Evolutionary conservation across 352 stramenopile species (phyloP).

Genomic region (Thraustochytrium sp.): DNA sequence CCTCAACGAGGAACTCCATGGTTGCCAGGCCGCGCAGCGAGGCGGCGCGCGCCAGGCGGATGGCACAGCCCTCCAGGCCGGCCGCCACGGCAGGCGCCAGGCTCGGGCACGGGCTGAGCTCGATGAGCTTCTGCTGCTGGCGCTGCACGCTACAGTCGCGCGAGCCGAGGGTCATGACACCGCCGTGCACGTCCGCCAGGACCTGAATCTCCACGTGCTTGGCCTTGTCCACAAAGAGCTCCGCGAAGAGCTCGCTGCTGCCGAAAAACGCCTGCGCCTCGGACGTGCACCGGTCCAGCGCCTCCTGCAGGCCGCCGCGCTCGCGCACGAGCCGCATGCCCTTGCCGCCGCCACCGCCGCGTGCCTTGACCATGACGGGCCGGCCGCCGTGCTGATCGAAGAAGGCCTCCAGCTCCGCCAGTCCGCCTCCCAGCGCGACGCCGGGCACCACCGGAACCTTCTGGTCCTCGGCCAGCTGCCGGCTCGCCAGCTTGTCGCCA

Average conservation of each 20-base stretch:
- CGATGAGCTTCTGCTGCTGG: constrained; percentile 88
- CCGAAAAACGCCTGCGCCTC: constrained; percentile 77
- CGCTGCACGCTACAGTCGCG: constrained; percentile 96
- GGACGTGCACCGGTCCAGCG: constrained; percentile 3
- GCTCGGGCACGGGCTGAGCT: constrained; percentile 49
- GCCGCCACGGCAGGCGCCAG: constrained; percentile 19
- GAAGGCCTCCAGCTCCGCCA: not conserved
- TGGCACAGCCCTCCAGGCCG: constrained; percentile 70
- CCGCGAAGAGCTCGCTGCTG: constrained; percentile 88
- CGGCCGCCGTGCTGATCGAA: not conserved
- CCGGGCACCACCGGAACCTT: constrained; percentile 76
- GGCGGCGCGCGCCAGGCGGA: constrained; percentile 75
- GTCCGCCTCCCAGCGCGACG: not conserved
- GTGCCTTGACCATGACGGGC: constrained; percentile 97
- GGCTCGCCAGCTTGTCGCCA: constrained; percentile 77
- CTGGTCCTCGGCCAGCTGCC: constrained; percentile 76
- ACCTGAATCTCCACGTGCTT: constrained; percentile 97
- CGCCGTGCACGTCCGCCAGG: constrained; percentile 84
- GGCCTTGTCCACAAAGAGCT: constrained; percentile 88
- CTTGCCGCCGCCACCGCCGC: constrained; percentile 88
- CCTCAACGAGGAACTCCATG: constrained; percentile 94
- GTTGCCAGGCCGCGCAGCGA: constrained; percentile 94
- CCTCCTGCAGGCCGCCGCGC: constrained; percentile 59
- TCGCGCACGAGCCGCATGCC: constrained; percentile 87
- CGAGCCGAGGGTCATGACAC: constrained; percentile 89